A percentile compares a stretch with the other conserved stretches of the same genome.
These are phyloP conservation scores for Monosporozyma yasuniensis DNA, from an alignment of 805 yeast species.

Conservation along the genomic window DNA sequence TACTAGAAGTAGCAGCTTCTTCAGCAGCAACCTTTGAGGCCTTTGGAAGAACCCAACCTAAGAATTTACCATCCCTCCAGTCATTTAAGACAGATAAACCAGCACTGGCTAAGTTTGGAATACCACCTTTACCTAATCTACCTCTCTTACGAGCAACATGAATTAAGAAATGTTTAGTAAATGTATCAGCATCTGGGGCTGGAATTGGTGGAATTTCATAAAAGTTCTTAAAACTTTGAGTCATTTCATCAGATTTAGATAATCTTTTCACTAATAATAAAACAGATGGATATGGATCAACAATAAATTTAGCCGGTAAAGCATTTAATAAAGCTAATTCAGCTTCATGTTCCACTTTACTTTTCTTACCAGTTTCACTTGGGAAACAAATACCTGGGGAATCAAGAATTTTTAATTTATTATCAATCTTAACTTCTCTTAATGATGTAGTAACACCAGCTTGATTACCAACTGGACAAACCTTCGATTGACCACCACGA, in stretches of 20 bases:
- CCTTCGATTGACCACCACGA: conserved; percentile 56
- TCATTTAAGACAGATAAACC: conserved; percentile 77
- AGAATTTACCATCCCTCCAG: conserved; percentile 94
- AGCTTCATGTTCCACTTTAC: conserved; percentile 67
- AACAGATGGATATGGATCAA: conserved; percentile 79
- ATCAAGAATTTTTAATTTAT: conserved; percentile 78
- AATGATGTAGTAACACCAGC: conserved; percentile 94
- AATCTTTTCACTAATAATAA: conserved; percentile 67
- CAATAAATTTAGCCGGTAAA: conserved; percentile 74
- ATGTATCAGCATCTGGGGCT: conserved; percentile 60
- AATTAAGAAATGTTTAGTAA: conserved; percentile 76
- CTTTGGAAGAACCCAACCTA: conserved; percentile 82
- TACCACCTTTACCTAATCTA: conserved; percentile 84
- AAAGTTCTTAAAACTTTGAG: conserved; percentile 60
- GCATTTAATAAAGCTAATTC: conserved; percentile 83
- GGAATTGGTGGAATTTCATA: conserved; percentile 80
- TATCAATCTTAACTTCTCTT: conserved; percentile 87
- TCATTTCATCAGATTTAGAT: conserved; percentile 65
- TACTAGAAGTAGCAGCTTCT: conserved; percentile 17
- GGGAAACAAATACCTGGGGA: conserved; percentile 99
- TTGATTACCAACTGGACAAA: conserved; percentile 95
- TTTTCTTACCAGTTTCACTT: conserved; percentile 41
- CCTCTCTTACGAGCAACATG: conserved; percentile 92
- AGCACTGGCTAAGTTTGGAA: conserved; percentile 82
- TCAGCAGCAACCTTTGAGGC: conserved; percentile 33